Evolutionary conservation across 257 asterid genomes (phyloP).

Genomic region (Mentha longifolia): DNA sequence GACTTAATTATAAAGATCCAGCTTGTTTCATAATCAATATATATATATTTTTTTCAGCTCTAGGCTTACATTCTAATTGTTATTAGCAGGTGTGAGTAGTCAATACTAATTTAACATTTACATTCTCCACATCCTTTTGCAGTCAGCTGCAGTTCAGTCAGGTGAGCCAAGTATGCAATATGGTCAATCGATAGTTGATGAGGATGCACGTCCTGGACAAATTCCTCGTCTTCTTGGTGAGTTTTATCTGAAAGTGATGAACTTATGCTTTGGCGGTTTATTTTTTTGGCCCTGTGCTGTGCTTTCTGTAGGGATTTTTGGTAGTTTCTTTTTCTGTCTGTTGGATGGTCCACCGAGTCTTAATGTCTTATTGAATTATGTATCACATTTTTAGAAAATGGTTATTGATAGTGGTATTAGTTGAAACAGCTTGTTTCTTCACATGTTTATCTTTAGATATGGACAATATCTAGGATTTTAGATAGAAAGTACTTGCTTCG

Average conservation of each 20-base stretch:
- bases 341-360: not conserved
- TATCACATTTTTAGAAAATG: not conserved
- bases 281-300: not conserved
- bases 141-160: constrained; percentile 82
- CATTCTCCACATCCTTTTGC: constrained; percentile 37
- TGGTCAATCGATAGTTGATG: constrained; percentile 77
- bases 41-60: not conserved
- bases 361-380: not conserved
- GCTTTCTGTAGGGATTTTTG: not conserved
- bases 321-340: not conserved
- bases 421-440: constrained; percentile 20
- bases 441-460: constrained; percentile 3
- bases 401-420: constrained; percentile 6
- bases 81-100: not conserved
- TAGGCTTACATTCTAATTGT: not conserved
- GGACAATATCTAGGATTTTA: constrained; percentile 18
- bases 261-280: not conserved
- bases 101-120: constrained; percentile 14
- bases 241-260: constrained; percentile 32
- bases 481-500: not conserved
- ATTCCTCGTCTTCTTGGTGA: constrained; percentile 96
- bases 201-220: constrained; percentile 68
- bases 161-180: constrained; percentile 79
- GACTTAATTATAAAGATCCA: constrained; percentile 2
- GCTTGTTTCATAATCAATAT: not conserved